Base-by-base conservation (phyloP, 2,329 filamentous ascomycete genomes). In the Sphaerostilbella broomeana region DNA sequence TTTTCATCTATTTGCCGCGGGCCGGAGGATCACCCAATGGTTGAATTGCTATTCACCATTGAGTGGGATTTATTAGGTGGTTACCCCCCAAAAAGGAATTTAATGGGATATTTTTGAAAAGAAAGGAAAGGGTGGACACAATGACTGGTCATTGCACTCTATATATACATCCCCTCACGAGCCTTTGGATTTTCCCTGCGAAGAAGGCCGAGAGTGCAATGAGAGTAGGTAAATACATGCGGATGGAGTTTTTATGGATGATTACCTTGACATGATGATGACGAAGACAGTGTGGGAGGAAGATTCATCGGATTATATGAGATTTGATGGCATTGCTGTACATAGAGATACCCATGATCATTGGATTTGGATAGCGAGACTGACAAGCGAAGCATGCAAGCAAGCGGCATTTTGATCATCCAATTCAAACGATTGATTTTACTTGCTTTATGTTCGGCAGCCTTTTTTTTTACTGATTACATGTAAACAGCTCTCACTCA, bases 281-380 rank as follows among this genome's bases (percentile, higher is more conserved):
- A 35, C 30, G 35, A 50, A 36, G 45, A 42, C 41, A 33, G 42
- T 39, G 32, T 35, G 13, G 25, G 26, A 25, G 30, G 26, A 30
- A 40, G 13, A 22, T 27, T 22, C 13, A 11, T 28, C 24, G n/a
- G n/a, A n/a, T n/a, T n/a, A n/a, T n/a, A n/a, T n/a, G n/a, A n/a
- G n/a, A n/a, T 28, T 31, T 5, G 8, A 24, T 34, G 35, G 21
- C n/a, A 38, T 29, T 29, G 24, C 42, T 54, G 52, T 54, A 50
- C 47, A 57, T 57, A 57, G 50, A 57, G 54, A 57, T 57, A 57
- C 55, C 55, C 55, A 53, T 35, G 20, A 29, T 52, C 47, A 48
- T 49, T 41, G 40, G 38, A 36, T 26, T 32, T 34, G 44, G 47
- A 45, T 41, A 48, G 50, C 43, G 47, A 52, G 45, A 52, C 41